A percentile compares a stretch with the other conserved stretches of the same genome.
phyloP scores from a whole-genome alignment of 140 eudicot species.

The Anethum foeniculum region DNA sequence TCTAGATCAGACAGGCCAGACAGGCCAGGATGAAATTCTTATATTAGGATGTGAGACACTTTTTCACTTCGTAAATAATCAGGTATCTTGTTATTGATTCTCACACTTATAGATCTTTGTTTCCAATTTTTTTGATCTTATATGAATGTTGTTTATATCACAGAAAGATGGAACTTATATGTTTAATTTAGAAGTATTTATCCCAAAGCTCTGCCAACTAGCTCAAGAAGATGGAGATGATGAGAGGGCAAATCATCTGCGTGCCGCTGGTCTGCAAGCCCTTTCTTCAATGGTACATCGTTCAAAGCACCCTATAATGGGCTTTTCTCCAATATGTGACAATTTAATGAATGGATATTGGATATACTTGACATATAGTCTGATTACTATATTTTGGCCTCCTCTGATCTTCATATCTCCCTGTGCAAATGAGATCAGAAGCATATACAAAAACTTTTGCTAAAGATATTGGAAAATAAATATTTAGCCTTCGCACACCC shows the following conservation, averaged over 20 bases:
- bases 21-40: constrained; percentile 65
- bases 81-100: constrained; percentile 45
- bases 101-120: neutral
- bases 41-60: constrained; percentile 68
- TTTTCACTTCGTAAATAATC: constrained; percentile 82
- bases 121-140: neutral
- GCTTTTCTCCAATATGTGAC: constrained; percentile 1
- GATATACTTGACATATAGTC: neutral
- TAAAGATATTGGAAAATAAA: neutral
- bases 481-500: neutral
- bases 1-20: constrained; percentile 74
- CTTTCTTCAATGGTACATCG: constrained; percentile 81
- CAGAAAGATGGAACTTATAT: constrained; percentile 91
- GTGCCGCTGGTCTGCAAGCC: constrained; percentile 78
- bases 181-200: constrained; percentile 74
- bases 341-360: neutral
- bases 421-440: neutral
- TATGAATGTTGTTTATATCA: constrained; percentile 3
- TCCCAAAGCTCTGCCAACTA: constrained; percentile 72
- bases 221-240: constrained; percentile 96
- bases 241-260: constrained; percentile 53
- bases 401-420: neutral
- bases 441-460: neutral
- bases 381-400: neutral
- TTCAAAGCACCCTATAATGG: neutral